Evolutionary conservation across 345 rosid species (phyloP).

Genomic region (Dovyalis caffra): DNA sequence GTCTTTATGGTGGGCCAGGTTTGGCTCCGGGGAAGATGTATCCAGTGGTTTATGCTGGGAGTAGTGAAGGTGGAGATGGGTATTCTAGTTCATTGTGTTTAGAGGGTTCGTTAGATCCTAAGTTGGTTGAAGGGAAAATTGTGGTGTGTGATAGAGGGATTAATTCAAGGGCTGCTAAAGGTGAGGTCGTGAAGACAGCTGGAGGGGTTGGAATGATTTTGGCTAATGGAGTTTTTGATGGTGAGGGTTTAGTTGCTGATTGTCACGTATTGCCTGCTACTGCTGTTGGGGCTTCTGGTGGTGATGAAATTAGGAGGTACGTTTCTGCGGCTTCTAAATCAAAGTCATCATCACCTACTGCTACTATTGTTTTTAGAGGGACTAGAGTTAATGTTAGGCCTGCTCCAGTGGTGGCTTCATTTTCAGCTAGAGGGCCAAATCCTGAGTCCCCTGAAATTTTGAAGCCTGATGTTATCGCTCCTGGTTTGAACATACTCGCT

Average conservation of each 20-base stretch:
- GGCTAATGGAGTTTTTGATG: slow-evolving; percentile 37
- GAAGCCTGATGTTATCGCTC: slow-evolving; percentile 37
- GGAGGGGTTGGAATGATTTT: slow-evolving; percentile 36
- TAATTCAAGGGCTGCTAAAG: slow-evolving; percentile 33
- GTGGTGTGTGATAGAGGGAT: slow-evolving; percentile 35
- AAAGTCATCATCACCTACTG: slow-evolving; percentile 22
- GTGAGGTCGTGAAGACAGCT: slow-evolving; percentile 32
- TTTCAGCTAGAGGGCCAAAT: slow-evolving; percentile 36
- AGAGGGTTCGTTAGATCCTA: slow-evolving; percentile 33
- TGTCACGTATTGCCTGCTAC: slow-evolving; percentile 36
- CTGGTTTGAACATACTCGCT: slow-evolving; percentile 37
- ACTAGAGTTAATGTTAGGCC: slow-evolving; percentile 27
- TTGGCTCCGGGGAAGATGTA: slow-evolving; percentile 21
- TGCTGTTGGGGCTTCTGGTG: slow-evolving; percentile 25
- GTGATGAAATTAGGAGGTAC: slow-evolving; percentile 32
- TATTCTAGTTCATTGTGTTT: slow-evolving; percentile 30
- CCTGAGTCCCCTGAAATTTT: slow-evolving; percentile 31
- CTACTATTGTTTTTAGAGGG: slow-evolving; percentile 27
- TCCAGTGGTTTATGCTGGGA: slow-evolving; percentile 24
- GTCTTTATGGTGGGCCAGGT: slow-evolving; percentile 33
- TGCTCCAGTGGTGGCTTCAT: slow-evolving; percentile 33
- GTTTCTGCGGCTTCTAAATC: slow-evolving; percentile 19
- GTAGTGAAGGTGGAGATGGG: slow-evolving; percentile 26
- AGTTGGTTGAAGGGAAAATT: slow-evolving; percentile 21
- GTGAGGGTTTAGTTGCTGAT: slow-evolving; percentile 36